These are phyloP conservation scores for Aspergillus fijiensis DNA, from an alignment of 2,329 filamentous ascomycete species.

Conservation along the genomic window DNA sequence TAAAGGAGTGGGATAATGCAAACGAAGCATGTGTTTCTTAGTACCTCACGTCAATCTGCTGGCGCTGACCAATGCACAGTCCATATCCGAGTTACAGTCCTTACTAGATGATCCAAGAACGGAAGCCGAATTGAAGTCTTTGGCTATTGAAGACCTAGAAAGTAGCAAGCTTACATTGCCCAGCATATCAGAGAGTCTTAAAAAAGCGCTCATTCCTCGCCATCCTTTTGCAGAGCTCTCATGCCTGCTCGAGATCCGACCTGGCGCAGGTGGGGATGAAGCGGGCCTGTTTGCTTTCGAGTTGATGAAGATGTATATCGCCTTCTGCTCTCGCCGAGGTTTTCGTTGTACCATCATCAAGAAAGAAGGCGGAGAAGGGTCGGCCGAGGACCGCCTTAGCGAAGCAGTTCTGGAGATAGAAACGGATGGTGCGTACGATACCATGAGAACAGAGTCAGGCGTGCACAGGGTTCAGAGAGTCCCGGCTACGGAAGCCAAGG, in stretches of 20 bases:
- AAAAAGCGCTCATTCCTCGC: constrained; percentile 74
- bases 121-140: constrained; percentile 58
- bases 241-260: constrained; percentile 87
- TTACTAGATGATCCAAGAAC: constrained; percentile 68
- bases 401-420: constrained; percentile 87
- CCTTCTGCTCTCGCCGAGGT: constrained; percentile 69
- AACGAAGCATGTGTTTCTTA: constrained; percentile 48
- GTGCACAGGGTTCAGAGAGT: constrained; percentile 95
- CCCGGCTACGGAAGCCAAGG: constrained; percentile 85
- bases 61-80: constrained; percentile 33
- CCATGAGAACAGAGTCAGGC: constrained; percentile 82
- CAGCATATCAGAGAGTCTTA: constrained; percentile 65
- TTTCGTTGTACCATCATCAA: constrained; percentile 71
- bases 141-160: constrained; percentile 69
- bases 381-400: constrained; percentile 67
- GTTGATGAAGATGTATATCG: constrained; percentile 84
- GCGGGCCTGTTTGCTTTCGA: constrained; percentile 87
- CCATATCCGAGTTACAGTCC: constrained; percentile 67
- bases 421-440: constrained; percentile 73
- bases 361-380: constrained; percentile 71
- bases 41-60: neutral
- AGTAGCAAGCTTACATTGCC: constrained; percentile 63
- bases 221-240: constrained; percentile 89
- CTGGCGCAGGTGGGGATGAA: constrained; percentile 88
- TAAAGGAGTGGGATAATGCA: constrained; percentile 59